phyloP scores from a whole-genome alignment of 441 rosid species.

The Gossypium davidsonii region DNA sequence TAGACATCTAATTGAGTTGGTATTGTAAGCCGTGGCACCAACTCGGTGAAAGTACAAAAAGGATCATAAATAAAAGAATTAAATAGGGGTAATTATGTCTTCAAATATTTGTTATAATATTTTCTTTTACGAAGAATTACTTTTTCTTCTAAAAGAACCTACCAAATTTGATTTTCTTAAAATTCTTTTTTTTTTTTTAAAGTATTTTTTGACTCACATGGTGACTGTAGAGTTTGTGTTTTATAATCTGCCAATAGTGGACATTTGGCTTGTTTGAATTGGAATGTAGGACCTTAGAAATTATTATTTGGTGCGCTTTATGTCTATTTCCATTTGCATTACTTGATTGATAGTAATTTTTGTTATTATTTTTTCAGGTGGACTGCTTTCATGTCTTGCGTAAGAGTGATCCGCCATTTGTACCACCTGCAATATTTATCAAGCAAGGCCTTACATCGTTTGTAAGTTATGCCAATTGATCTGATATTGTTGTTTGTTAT shows the following conservation, averaged over 20 bases:
- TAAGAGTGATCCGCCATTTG: constrained; percentile 93
- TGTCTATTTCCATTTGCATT: constrained; percentile 5
- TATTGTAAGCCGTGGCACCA: neutral
- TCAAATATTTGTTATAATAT: neutral
- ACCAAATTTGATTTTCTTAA: neutral
- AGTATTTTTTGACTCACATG: neutral
- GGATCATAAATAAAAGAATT: neutral
- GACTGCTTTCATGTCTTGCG: constrained; percentile 98
- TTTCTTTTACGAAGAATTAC: neutral
- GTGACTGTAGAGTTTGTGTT: neutral
- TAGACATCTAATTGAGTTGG: neutral
- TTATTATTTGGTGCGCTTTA: neutral
- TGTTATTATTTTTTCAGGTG: constrained; percentile 45
- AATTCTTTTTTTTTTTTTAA: neutral
- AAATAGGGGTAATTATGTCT: neutral
- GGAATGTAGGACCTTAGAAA: neutral
- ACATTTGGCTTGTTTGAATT: neutral
- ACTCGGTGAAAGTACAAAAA: neutral
- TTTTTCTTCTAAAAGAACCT: neutral
- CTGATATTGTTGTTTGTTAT: neutral
- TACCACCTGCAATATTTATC: constrained; percentile 67
- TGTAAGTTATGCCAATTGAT: constrained; percentile 39
- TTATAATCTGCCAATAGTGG: neutral
- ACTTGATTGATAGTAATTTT: constrained; percentile 6
- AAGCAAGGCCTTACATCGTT: constrained; percentile 93